Evolutionary conservation across 2,329 filamentous ascomycete species (phyloP).

Genomic region (Neofusicoccum umdonicola): DNA sequence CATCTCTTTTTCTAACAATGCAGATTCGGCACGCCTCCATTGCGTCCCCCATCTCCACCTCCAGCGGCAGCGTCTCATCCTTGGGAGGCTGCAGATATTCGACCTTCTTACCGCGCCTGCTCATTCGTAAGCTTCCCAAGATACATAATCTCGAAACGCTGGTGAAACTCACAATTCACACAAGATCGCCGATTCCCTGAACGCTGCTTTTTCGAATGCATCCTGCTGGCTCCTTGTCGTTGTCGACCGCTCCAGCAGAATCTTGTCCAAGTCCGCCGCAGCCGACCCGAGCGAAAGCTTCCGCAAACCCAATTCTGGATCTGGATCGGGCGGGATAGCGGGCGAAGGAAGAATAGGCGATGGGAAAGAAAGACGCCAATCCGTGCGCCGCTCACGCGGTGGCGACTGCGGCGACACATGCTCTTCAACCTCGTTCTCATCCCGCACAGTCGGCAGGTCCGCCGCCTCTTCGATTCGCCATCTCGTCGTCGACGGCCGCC

Average conservation of each 20-base stretch:
- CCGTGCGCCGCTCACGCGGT: background rate
- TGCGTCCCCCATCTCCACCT: conserved; percentile 41
- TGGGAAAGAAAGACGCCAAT: background rate
- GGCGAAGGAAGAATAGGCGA: conserved; percentile 21
- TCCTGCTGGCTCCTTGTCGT: conserved; percentile 34
- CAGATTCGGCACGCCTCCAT: conserved; percentile 41
- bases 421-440: background rate
- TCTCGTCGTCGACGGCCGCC: background rate
- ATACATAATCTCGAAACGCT: no score
- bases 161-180: conserved; percentile 40
- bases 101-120: conserved; percentile 37
- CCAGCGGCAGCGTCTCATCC: conserved; percentile 32
- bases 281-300: background rate
- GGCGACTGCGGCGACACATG: background rate
- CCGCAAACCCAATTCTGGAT: background rate
- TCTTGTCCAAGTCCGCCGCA: conserved; percentile 4
- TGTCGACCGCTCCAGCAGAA: conserved; percentile 11
- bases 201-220: conserved; percentile 41
- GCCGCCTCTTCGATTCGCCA: background rate
- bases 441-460: background rate
- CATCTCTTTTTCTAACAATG: conserved; percentile 44
- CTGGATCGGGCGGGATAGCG: conserved; percentile 22
- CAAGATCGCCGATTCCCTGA: conserved; percentile 44
- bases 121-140: background rate
- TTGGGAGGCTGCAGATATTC: conserved; percentile 42